Base-by-base conservation (phyloP, 129 eudicot genomes). In the Flaveria sonorensis region DNA sequence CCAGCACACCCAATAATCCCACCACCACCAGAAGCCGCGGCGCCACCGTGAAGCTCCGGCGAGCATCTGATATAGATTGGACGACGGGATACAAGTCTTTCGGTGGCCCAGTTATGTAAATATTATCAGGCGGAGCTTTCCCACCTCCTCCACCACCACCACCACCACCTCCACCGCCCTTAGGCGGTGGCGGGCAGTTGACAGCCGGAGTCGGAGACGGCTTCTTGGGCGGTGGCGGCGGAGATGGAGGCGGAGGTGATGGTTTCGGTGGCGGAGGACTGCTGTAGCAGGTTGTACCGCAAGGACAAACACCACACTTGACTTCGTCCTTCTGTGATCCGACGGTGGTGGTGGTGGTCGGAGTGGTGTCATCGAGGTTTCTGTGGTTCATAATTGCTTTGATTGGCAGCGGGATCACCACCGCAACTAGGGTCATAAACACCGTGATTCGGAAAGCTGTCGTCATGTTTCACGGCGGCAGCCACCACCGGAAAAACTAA, bases 291-390 rank as follows among this genome's bases (percentile, higher is more conserved):
- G 93, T 88, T 28, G 76, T 77, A 75, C 87, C 77, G 69, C 97
- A 89, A 24, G 96, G 87, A 75, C 96, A 92, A 40, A 78, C 73
- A 8, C 93, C 96, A 64, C 98, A 92, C 87, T 92, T 92, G 79
- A 84, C 43, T 42, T 82, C 85, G 0, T 73, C 68, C 28, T 87
- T 82, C 0, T 85, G 85, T 6, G 85, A 53, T 66, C 67, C 88
- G 10, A 80, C 40, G 40, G 40, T 36, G 63, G 21, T 56, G 30
- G 63, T 10, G 14, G 70, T 36, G 42, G 45, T 70, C 28, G 76
- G 74, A 30, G 79, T 77, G 28, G 75, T 70, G 7, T 73, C 90
- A 1, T 89, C 84, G 20, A 86, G 90, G 59, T 83, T 83, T 82
- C 88, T 74, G 2, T 83, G 53, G 55, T 77, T 79, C n/a, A n/a